phyloP scores from a whole-genome alignment of 805 yeast species.

The Candida golubevii region DNA sequence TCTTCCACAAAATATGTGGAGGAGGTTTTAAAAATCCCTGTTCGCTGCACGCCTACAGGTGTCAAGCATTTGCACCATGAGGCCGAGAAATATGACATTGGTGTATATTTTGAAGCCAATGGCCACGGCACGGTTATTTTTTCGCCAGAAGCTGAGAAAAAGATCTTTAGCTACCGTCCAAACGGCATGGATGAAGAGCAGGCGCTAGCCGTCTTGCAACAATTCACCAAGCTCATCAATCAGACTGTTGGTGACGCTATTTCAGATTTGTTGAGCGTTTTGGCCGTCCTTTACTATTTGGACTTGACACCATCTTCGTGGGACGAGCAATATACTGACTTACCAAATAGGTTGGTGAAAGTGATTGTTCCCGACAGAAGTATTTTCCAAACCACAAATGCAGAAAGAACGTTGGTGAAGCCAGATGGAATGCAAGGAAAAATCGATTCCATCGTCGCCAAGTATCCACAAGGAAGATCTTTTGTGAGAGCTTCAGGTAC shows the following conservation, averaged over 20 bases:
- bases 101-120: slow-evolving; percentile 95
- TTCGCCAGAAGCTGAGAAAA: slow-evolving; percentile 44
- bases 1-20: slow-evolving; percentile 72
- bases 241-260: slow-evolving; percentile 99
- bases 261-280: slow-evolving; percentile 79
- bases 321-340: slow-evolving; percentile 73
- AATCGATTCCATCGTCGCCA: slow-evolving; percentile 61
- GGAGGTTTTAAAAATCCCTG: slow-evolving; percentile 64
- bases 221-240: slow-evolving; percentile 71
- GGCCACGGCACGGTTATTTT: slow-evolving; percentile 98
- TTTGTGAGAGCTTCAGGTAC: slow-evolving; percentile 98
- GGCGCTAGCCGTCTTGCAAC: slow-evolving; percentile 51
- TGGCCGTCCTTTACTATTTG: slow-evolving; percentile 57
- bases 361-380: slow-evolving; percentile 80
- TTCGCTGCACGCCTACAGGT: slow-evolving; percentile 88
- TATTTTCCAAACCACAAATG: slow-evolving; percentile 78
- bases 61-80: slow-evolving; percentile 96
- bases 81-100: slow-evolving; percentile 78
- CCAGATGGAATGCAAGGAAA: slow-evolving; percentile 74
- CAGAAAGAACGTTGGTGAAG: slow-evolving; percentile 74
- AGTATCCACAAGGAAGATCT: slow-evolving; percentile 64
- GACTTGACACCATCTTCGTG: slow-evolving; percentile 62
- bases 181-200: slow-evolving; percentile 37
- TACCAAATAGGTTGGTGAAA: slow-evolving; percentile 82
- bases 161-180: slow-evolving; percentile 32